Percentiles rank a stretch among this genome's conserved stretches.
phyloP scores from a whole-genome alignment of 805 yeast species.

The Naumovozyma castellii region DNA sequence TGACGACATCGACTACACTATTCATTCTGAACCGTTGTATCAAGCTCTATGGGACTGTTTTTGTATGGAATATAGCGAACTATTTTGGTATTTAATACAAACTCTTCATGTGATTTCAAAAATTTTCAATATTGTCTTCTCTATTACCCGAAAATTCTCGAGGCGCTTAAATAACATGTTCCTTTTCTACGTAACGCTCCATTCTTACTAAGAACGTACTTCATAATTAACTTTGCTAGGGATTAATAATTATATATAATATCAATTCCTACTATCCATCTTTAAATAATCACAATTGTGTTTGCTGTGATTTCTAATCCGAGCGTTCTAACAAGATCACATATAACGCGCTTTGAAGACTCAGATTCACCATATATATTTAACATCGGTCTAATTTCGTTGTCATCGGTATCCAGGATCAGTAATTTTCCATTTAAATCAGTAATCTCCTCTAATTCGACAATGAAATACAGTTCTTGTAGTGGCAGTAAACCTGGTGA shows the following conservation, averaged over 20 bases:
- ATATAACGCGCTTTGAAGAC: slow-evolving; percentile 21
- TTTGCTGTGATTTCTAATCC: slow-evolving; percentile 33
- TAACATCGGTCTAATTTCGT: slow-evolving; percentile 20
- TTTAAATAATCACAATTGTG: slow-evolving; percentile 19
- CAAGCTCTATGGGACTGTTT: too few species aligned
- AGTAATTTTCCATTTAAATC: slow-evolving; percentile 18
- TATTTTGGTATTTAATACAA: too few species aligned
- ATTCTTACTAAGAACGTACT: too few species aligned
- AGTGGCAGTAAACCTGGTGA: slow-evolving; percentile 45
- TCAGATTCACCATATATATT: slow-evolving; percentile 18
- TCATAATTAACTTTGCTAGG: too few species aligned
- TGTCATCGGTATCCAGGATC: slow-evolving; percentile 17
- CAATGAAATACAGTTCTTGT: slow-evolving; percentile 34
- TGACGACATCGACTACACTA: slow-evolving; percentile 13
- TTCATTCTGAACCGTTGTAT: slow-evolving; percentile 7
- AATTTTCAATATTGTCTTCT: not conserved
- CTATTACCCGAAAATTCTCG: not conserved
- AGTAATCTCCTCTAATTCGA: slow-evolving; percentile 24
- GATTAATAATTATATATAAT: too few species aligned
- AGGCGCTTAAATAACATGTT: not conserved
- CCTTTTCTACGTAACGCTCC: too few species aligned
- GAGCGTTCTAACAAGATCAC: slow-evolving; percentile 37
- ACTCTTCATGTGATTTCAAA: not conserved
- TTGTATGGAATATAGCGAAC: too few species aligned
- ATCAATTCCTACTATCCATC: too few species aligned